These are phyloP conservation scores for Taphrina pruni DNA, from an alignment of 1,139 yeast genomes.

Conservation along the genomic window DNA sequence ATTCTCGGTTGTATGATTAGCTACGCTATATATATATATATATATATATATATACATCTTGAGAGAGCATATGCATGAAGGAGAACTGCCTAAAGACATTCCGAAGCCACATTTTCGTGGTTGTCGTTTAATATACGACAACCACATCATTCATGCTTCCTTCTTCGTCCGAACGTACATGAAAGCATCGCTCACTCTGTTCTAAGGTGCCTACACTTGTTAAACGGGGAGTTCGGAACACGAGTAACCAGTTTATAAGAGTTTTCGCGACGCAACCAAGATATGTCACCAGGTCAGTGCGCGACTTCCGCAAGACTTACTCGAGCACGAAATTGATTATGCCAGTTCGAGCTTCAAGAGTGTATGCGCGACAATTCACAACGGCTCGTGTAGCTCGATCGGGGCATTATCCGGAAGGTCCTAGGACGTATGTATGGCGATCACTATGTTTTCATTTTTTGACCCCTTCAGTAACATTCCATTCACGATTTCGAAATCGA, in stretches of 20 bases:
- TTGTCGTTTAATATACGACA: background rate
- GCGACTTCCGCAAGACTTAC: background rate
- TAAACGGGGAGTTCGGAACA: too few species aligned
- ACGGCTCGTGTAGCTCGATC: constrained; percentile 34
- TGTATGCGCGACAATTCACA: constrained; percentile 25
- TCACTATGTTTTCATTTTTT: background rate
- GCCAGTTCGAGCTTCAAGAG: constrained; percentile 17
- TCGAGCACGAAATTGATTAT: background rate
- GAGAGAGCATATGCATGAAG: too few species aligned
- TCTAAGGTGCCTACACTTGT: too few species aligned
- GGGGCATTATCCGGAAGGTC: constrained; percentile 39
- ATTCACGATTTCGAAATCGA: constrained; percentile 37
- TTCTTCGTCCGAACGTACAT: background rate
- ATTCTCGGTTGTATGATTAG: too few species aligned
- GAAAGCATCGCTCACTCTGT: too few species aligned
- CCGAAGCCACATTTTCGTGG: background rate
- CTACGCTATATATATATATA: too few species aligned
- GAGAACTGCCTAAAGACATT: too few species aligned
- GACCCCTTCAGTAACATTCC: constrained; percentile 29
- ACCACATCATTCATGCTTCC: background rate
- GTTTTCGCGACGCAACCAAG: too few species aligned
- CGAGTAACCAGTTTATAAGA: too few species aligned
- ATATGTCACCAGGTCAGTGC: background rate
- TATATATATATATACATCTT: too few species aligned
- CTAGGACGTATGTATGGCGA: constrained; percentile 25